Evolutionary conservation across 495 filamentous ascomycete genomes (phyloP).

Genomic region (Hyaloscypha hepaticicola): DNA sequence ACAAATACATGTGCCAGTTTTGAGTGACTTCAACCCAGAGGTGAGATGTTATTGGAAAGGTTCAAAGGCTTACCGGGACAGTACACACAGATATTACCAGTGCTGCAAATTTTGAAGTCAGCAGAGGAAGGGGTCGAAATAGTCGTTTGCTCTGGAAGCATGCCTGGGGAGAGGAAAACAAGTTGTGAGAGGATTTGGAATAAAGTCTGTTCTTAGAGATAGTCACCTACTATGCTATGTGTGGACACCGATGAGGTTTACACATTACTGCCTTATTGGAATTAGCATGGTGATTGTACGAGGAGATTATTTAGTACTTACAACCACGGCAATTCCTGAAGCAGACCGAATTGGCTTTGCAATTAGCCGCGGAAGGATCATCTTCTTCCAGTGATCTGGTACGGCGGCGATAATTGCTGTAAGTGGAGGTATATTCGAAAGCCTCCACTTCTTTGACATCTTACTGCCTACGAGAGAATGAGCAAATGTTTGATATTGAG

Average conservation of each 20-base stretch:
- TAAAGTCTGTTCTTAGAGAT: constrained; percentile 56
- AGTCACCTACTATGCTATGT: constrained; percentile 96
- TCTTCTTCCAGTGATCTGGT: constrained; percentile 99
- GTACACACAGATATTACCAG: too few species aligned
- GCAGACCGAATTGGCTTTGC: constrained; percentile 96
- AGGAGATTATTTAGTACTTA: constrained; percentile 37
- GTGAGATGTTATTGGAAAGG: too few species aligned
- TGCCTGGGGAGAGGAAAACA: too few species aligned
- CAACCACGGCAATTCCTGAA: constrained; percentile 97
- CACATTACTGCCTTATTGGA: constrained; percentile 74
- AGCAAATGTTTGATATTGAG: too few species aligned
- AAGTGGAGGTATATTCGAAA: constrained; percentile 82
- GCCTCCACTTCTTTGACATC: constrained; percentile 85
- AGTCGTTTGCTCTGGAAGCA: too few species aligned
- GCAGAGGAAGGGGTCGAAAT: too few species aligned
- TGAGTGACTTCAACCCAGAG: too few species aligned
- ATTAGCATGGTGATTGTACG: neutral
- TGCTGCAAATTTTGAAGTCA: too few species aligned
- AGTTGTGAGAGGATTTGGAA: neutral
- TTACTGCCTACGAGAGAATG: too few species aligned
- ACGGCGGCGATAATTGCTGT: constrained; percentile 97
- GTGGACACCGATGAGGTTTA: constrained; percentile 95
- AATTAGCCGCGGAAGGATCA: constrained; percentile 91
- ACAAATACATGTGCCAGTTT: too few species aligned
- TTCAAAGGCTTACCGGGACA: too few species aligned